Conservation (phyloP, 495 filamentous ascomycete genomes). For the Hypoxylon cercidicola region DNA sequence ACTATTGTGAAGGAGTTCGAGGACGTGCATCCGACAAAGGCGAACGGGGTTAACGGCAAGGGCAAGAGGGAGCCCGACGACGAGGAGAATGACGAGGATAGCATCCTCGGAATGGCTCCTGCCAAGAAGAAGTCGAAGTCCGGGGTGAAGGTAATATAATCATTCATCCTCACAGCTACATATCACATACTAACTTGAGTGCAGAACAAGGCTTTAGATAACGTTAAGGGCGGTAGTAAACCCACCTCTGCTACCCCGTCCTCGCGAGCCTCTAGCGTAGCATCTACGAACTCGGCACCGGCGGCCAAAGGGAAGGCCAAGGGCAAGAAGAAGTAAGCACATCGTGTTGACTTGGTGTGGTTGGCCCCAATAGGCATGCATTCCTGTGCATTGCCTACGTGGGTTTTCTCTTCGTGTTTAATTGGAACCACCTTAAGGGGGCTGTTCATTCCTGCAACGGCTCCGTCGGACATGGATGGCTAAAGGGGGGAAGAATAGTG, state of each 20-base stretch:
- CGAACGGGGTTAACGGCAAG: conserved; percentile 75
- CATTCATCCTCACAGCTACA: not conserved
- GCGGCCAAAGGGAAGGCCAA: conserved; percentile 58
- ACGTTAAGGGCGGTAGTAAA: conserved; percentile 66
- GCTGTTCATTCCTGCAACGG: no score
- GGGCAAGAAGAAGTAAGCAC: conserved; percentile 64
- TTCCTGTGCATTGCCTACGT: not conserved
- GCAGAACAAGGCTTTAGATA: conserved; percentile 72
- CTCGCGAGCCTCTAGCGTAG: conserved; percentile 65
- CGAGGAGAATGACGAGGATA: conserved; percentile 86
- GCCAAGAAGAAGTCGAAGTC: conserved; percentile 91
- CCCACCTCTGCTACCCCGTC: conserved; percentile 65
- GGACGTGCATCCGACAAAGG: conserved; percentile 60
- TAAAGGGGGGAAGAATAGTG: no score
- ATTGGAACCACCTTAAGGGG: no score
- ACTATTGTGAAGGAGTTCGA: conserved; percentile 96
- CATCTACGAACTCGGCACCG: conserved; percentile 56
- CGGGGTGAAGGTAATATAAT: conserved; percentile 67
- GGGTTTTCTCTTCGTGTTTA: no score
- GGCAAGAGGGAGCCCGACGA: conserved; percentile 77
- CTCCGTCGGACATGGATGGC: no score
- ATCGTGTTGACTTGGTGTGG: not conserved
- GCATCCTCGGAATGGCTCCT: conserved; percentile 75
- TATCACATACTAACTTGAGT: conserved; percentile 32
- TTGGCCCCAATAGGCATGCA: not conserved